phyloP scores from a whole-genome alignment of 1,284 basidiomycete species.

The Peniophora sp. region DNA sequence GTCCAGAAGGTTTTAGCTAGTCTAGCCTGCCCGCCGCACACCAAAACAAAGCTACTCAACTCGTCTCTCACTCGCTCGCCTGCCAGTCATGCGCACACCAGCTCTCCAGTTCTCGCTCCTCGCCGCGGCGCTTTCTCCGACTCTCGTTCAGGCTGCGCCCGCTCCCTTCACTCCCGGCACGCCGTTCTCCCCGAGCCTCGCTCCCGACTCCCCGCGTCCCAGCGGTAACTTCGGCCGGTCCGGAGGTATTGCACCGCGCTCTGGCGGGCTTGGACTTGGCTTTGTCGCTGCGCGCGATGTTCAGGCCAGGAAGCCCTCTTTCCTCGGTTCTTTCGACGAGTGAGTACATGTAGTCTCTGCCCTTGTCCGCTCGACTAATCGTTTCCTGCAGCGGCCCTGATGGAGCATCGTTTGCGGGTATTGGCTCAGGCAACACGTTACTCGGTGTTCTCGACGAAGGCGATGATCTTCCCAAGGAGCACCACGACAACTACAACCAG shows the following conservation, averaged over 20 bases:
- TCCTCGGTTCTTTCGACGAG: not conserved
- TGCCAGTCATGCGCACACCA: slow-evolving; percentile 9
- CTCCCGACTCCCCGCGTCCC: not conserved
- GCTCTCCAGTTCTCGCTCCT: slow-evolving; percentile 13
- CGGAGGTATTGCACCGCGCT: not conserved
- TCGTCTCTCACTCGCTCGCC: not conserved
- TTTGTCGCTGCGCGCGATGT: slow-evolving; percentile 3
- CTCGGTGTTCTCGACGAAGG: too few relatives aligned
- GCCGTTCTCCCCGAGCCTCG: not conserved
- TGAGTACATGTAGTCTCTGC: too few relatives aligned
- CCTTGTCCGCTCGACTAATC: too few relatives aligned
- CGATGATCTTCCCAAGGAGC: too few relatives aligned
- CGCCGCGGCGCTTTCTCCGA: slow-evolving; percentile 14
- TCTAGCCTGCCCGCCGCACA: not conserved
- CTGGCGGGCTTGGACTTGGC: slow-evolving; percentile 9
- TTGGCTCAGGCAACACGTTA: too few relatives aligned
- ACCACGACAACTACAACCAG: too few relatives aligned
- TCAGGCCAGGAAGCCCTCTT: too few relatives aligned
- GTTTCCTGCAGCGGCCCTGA: too few relatives aligned
- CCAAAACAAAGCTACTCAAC: not conserved
- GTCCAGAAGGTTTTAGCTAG: not conserved
- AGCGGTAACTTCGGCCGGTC: not conserved
- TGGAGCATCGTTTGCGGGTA: too few relatives aligned
- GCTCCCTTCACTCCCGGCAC: slow-evolving; percentile 7
- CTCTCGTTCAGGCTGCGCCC: slow-evolving; percentile 12